Evolutionary conservation across 805 yeast species (phyloP).

Genomic region (Candida manassasensis): DNA sequence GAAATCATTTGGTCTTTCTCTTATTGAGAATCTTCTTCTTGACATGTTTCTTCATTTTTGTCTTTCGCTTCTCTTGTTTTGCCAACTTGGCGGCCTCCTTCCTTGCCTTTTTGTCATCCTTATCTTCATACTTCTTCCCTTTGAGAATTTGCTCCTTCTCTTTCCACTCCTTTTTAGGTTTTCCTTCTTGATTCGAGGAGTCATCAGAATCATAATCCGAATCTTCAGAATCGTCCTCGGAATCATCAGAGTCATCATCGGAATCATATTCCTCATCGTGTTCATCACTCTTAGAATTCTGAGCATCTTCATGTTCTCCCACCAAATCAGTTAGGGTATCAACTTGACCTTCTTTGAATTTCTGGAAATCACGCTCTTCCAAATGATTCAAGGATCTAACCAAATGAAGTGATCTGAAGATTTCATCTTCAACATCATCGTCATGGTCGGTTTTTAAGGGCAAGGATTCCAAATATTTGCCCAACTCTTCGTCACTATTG

Average conservation of each 20-base stretch:
- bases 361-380: slow-evolving; percentile 85
- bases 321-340: slow-evolving; percentile 68
- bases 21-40: slow-evolving; percentile 47
- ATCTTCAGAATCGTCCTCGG: slow-evolving; percentile 24
- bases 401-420: slow-evolving; percentile 76
- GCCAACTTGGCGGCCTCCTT: slow-evolving; percentile 31
- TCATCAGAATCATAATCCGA: slow-evolving; percentile 26
- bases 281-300: too few species aligned
- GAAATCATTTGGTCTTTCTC: slow-evolving; percentile 54
- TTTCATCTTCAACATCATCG: slow-evolving; percentile 67
- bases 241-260: slow-evolving; percentile 21
- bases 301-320: slow-evolving; percentile 16
- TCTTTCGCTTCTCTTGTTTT: slow-evolving; percentile 29
- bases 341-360: slow-evolving; percentile 74
- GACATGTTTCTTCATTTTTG: slow-evolving; percentile 36
- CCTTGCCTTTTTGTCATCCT: slow-evolving; percentile 45
- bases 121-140: slow-evolving; percentile 65
- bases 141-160: slow-evolving; percentile 38
- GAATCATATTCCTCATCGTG: slow-evolving; percentile 26
- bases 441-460: slow-evolving; percentile 56
- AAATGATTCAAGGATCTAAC: slow-evolving; percentile 77
- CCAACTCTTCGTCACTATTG: slow-evolving; percentile 40
- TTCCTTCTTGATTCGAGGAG: slow-evolving; percentile 29
- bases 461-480: slow-evolving; percentile 41
- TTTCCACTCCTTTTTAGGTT: slow-evolving; percentile 32